Evolutionary conservation across 1,139 yeast species (phyloP).

Genomic region (Hansenula lynferdii): DNA sequence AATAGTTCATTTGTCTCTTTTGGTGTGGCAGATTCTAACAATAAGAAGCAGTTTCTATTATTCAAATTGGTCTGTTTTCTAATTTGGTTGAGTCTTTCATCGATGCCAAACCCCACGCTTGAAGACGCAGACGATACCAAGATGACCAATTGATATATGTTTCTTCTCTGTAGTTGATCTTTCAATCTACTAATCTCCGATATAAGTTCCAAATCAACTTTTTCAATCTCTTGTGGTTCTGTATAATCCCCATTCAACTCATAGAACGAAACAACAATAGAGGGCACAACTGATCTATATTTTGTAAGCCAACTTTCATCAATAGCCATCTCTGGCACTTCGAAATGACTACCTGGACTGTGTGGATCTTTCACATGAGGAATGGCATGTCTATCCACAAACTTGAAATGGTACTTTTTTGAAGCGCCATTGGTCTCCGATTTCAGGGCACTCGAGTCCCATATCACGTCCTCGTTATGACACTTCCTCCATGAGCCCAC

Average conservation of each 20-base stretch:
- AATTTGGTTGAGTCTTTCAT: slow-evolving; percentile 33
- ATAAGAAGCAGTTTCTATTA: slow-evolving; percentile 37
- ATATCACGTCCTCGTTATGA: slow-evolving; percentile 24
- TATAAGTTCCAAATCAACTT: slow-evolving; percentile 28
- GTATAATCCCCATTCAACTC: slow-evolving; percentile 26
- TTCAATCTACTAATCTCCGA: slow-evolving; percentile 31
- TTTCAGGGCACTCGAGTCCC: slow-evolving; percentile 25
- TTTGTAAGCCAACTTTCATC: slow-evolving; percentile 42
- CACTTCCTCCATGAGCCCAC: slow-evolving; percentile 23
- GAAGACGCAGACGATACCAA: slow-evolving; percentile 18
- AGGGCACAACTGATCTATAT: slow-evolving; percentile 38
- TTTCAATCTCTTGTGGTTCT: slow-evolving; percentile 19
- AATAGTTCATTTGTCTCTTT: slow-evolving; percentile 36
- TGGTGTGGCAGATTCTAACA: slow-evolving; percentile 33
- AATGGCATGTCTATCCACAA: slow-evolving; percentile 21
- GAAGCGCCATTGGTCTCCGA: slow-evolving; percentile 16
- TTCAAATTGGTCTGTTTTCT: slow-evolving; percentile 37
- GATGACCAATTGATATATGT: slow-evolving; percentile 29
- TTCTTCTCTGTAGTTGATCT: slow-evolving; percentile 26
- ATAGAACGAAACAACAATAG: slow-evolving; percentile 38
- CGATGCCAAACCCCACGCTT: slow-evolving; percentile 12
- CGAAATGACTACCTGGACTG: slow-evolving; percentile 26
- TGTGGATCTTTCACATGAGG: slow-evolving; percentile 14
- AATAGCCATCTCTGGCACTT: slow-evolving; percentile 25
- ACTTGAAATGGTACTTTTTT: slow-evolving; percentile 24